Evolutionary conservation across 2,329 filamentous ascomycete genomes (phyloP).

Genomic region (Trichophyton equinum): DNA sequence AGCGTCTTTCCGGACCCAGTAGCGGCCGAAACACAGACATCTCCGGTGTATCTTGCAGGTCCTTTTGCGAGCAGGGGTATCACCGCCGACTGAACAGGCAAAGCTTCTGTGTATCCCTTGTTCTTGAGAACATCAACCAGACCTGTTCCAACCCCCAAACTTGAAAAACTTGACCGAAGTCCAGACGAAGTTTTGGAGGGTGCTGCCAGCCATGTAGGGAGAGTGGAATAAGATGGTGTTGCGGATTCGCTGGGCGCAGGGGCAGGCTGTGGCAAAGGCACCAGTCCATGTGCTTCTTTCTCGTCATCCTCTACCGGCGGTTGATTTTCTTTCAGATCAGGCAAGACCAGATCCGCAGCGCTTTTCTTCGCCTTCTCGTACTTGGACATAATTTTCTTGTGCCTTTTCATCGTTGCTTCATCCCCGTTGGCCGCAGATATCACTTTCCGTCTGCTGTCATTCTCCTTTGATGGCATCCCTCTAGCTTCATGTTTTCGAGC

Average conservation of each 20-base stretch:
- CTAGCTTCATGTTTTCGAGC: constrained; percentile 17
- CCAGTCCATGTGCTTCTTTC: constrained; percentile 51
- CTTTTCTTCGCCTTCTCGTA: constrained; percentile 16
- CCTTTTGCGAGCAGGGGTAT: constrained; percentile 66
- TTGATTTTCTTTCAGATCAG: background rate
- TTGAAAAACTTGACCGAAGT: constrained; percentile 48
- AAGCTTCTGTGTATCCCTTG: constrained; percentile 58
- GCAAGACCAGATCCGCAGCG: constrained; percentile 5
- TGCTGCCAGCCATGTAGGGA: constrained; percentile 68
- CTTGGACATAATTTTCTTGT: constrained; percentile 20
- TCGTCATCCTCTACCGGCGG: background rate
- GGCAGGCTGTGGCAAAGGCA: constrained; percentile 68
- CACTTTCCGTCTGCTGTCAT: background rate
- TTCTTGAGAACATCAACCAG: constrained; percentile 50
- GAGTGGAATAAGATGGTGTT: constrained; percentile 58
- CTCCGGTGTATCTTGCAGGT: constrained; percentile 50
- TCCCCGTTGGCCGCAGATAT: constrained; percentile 20
- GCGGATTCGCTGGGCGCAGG: constrained; percentile 42
- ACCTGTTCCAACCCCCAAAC: constrained; percentile 50
- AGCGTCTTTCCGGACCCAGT: constrained; percentile 95
- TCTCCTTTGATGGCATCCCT: constrained; percentile 19
- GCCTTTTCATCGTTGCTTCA: constrained; percentile 21
- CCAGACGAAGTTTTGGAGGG: constrained; percentile 57
- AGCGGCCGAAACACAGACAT: constrained; percentile 80
- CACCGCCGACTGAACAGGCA: constrained; percentile 67